Evolutionary conservation across 257 asterid species (phyloP), one percentile per base, ranked within the genome.

Genomic region (Voacanga thouarsii): DNA sequence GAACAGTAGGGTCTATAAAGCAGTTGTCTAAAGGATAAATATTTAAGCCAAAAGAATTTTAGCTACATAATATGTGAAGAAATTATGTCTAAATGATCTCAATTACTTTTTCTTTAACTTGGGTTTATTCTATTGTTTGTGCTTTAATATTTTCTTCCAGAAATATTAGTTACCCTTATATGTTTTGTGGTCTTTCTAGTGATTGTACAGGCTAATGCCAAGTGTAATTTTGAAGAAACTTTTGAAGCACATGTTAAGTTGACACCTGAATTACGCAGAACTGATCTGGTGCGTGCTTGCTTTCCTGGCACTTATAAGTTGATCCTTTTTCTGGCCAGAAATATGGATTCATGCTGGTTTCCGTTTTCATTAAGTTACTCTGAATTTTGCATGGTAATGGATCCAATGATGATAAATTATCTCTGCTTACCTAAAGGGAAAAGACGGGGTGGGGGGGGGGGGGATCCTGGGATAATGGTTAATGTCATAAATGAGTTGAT

Each of bases 211-310:
- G 94, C 91, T 74, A 86, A 82, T 86, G 88, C 91, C 75, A 90
- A 79, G 88, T 75, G 75, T 75, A 89, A 84, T 56, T 91, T 90
- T 83, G 96, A 87, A 77, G 99, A 95, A 89, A 93, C 99, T 78
- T 78, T 95, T 78, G 99, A 95, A 88, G 99, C 94, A 55, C 99
- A 95, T 83, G 98, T 95, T 57, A 89, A 84, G 80, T 85, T 95
- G 97, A 87, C 95, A 70, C 89, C 94, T n/a, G 99, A 95, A 12
- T 84, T 95, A 81, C 92, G 93, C 33, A 89, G 97, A 81, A 95
- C 96, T 77, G 97, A 95, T 85, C 92, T 95, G 98, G 99, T 95
- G 87, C 23, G 89, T 84, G 63, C 23, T 44, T 59, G 49, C 12
- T 53, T 76, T 71, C 72, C 14, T 71, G 24, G 50, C 80, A 72